Evolutionary conservation across 108 stramenopile species (phyloP), one percentile per base, ranked within the genome.

Genomic region (Skeletonema potamos): DNA sequence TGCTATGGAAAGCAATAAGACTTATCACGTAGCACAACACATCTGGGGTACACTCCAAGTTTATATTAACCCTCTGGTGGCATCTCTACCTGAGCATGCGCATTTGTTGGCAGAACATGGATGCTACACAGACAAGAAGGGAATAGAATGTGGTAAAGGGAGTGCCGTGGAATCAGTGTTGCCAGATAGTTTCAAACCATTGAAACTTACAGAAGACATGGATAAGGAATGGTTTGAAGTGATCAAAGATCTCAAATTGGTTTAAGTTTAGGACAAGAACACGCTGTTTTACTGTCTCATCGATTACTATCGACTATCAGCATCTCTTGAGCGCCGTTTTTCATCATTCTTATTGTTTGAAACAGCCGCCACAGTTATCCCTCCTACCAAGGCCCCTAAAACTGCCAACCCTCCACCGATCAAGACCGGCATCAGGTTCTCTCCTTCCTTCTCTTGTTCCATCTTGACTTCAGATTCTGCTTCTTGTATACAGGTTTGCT

Each of bases 101-200:
- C 87, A 88, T 64, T 61, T 88, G 46, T 80, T 88, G 22, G 77
- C 81, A 11, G 87, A 88, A 22, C 46, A 48, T 48, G 68, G 73
- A 11, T 68, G 72, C 26, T 79, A 66, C 46, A 27, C 18, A 15
- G 60, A 44, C 22, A 1, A 63, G 18, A 62, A 63, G 54, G 71
- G 46, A 48, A 48, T 48, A 36, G 6, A 48, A 22, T 48, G 46
- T 22, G 46, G 46, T 4, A 48, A 2, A 22, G 20, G 64, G 57
- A 30, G 39, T 63, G 15, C 12, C 6, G 7, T 48, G 4, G 46
- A 48, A 7, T 48, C 46, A 15, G 46, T 48, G 8, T 20, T 81
- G 41, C 79, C 79, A 29, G 79, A 73, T 26, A 41, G 24, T 17
- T 81, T 74, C 59, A 81, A 73, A 51, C 46, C 79, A 7, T 33